Conservation (phyloP, 192 early-diverging fungal species). For the Allomyces javanicus region DNA sequence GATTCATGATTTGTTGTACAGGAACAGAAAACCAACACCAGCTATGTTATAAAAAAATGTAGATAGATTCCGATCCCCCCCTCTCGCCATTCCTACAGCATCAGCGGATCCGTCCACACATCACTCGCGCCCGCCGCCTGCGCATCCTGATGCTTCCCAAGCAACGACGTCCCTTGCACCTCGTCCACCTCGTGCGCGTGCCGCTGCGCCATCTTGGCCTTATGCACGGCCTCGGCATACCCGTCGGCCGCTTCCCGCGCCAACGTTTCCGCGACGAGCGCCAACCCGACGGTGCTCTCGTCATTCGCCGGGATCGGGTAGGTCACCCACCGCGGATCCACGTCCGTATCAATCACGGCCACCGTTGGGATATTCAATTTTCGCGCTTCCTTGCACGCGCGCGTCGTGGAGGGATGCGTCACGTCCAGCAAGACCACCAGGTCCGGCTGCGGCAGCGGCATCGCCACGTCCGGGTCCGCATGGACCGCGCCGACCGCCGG, state of each 20-base stretch:
- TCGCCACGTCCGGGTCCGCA: slow-evolving; percentile 7
- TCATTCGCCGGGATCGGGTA: slow-evolving; percentile 94
- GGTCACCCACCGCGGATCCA: slow-evolving; percentile 58
- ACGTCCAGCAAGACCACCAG: slow-evolving; percentile 59
- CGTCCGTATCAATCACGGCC: slow-evolving; percentile 80
- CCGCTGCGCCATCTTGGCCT: too few relatives aligned
- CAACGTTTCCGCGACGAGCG: slow-evolving; percentile 62
- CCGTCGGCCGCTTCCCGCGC: slow-evolving; percentile 51
- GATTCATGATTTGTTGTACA: background rate
- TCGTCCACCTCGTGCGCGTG: too few relatives aligned
- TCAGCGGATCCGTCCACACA: too few relatives aligned
- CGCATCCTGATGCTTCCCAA: too few relatives aligned
- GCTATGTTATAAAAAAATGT: too few relatives aligned
- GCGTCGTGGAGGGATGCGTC: background rate
- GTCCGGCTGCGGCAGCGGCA: slow-evolving; percentile 46
- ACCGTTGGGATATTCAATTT: slow-evolving; percentile 65
- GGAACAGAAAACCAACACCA: too few relatives aligned
- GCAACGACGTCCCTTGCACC: too few relatives aligned
- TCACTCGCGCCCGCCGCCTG: too few relatives aligned
- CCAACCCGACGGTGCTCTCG: slow-evolving; percentile 56
- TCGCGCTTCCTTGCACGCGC: slow-evolving; percentile 33
- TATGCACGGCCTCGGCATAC: background rate
- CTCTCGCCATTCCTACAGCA: too few relatives aligned
- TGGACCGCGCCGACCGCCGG: background rate
- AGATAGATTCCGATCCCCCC: too few relatives aligned